These are phyloP conservation scores for Bruguiera gymnorhiza DNA, from an alignment of 345 rosid genomes.

Conservation along the genomic window DNA sequence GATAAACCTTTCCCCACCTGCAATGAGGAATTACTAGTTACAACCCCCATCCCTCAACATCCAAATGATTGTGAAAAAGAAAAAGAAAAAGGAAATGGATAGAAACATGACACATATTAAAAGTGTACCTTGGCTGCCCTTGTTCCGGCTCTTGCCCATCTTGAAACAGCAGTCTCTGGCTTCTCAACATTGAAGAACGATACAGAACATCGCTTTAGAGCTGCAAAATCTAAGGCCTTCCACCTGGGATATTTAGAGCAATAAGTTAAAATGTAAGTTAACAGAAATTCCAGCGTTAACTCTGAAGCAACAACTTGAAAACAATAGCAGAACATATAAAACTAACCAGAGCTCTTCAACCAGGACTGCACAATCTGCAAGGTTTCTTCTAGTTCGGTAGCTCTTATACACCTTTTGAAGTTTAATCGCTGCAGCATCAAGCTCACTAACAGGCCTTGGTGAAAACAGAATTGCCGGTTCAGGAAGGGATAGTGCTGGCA, in stretches of 20 bases:
- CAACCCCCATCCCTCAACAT: no score
- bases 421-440: constrained; percentile 81
- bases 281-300: neutral
- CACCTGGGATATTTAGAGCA: constrained; percentile 47
- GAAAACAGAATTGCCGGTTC: constrained; percentile 49
- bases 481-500: constrained; percentile 48
- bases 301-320: neutral
- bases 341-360: constrained; percentile 78
- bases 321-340: neutral
- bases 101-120: neutral
- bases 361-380: constrained; percentile 93
- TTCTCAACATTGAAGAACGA: constrained; percentile 59
- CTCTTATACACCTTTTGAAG: constrained; percentile 90
- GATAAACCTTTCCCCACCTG: constrained; percentile 90
- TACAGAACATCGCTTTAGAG: constrained; percentile 54
- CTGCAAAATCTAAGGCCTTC: constrained; percentile 85
- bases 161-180: constrained; percentile 74
- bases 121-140: constrained; percentile 78
- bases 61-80: neutral
- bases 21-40: neutral
- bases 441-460: constrained; percentile 68
- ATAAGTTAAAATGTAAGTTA: neutral
- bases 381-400: constrained; percentile 79
- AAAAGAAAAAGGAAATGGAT: neutral
- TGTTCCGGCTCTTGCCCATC: constrained; percentile 91